phyloP scores from a whole-genome alignment of 805 yeast species.

The Zygosaccharomyces rouxii region DNA sequence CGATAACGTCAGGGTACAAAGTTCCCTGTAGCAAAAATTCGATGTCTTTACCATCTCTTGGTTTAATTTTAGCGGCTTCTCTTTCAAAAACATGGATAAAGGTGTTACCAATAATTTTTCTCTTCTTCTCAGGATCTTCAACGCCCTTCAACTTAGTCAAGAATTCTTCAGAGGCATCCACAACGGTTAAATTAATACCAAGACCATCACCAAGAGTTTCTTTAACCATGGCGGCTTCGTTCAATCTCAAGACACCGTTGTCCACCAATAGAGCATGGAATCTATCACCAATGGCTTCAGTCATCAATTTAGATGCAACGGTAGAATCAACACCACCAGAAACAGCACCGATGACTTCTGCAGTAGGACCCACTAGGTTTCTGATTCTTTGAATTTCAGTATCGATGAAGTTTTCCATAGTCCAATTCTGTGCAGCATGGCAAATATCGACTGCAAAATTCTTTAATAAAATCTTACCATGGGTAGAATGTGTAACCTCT shows the following conservation, averaged over 20 bases:
- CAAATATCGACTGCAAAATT: conserved; percentile 94
- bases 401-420: conserved; percentile 95
- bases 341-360: conserved; percentile 98
- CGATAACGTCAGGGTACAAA: conserved; percentile 96
- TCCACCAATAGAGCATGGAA: conserved; percentile 98
- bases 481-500: conserved; percentile 92
- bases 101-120: conserved; percentile 97
- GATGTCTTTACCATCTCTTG: conserved; percentile 82
- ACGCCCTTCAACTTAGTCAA: conserved; percentile 83
- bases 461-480: conserved; percentile 81
- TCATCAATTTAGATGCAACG: conserved; percentile 96
- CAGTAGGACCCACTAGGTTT: conserved; percentile 90
- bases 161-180: conserved; percentile 91
- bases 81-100: conserved; percentile 96
- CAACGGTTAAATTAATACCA: conserved; percentile 90
- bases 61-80: conserved; percentile 88
- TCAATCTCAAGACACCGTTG: conserved; percentile 93
- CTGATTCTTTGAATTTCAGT: conserved; percentile 93
- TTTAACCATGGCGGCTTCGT: conserved; percentile 87
- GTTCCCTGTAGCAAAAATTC: conserved; percentile 96
- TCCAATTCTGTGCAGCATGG: conserved; percentile 86
- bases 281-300: conserved; percentile 96
- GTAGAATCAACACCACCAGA: conserved; percentile 99
- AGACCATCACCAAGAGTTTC: conserved; percentile 86
- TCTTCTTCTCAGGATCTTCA: conserved; percentile 97